Evolutionary conservation across 2,329 filamentous ascomycete species (phyloP).

Genomic region (Salinomyces thailandicus): DNA sequence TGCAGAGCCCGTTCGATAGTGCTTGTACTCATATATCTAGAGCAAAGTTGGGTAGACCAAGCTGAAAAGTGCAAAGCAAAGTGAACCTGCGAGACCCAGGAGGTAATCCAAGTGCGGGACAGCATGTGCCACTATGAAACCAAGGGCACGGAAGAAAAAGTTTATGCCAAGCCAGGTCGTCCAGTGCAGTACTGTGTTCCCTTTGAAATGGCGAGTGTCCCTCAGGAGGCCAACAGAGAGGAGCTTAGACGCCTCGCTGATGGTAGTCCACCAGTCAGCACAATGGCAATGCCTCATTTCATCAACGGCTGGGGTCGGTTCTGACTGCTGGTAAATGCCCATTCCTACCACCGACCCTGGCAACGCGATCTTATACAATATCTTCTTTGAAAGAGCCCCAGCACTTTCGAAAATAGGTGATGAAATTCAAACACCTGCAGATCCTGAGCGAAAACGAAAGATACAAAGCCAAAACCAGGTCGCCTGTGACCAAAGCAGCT

Average conservation of each 20-base stretch:
- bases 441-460: constrained; percentile 48
- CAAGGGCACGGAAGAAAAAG: constrained; percentile 29
- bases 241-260: constrained; percentile 39
- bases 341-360: constrained; percentile 42
- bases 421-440: constrained; percentile 50
- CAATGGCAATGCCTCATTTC: no score
- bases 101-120: constrained; percentile 47
- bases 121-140: constrained; percentile 41
- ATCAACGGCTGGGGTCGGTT: background rate
- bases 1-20: constrained; percentile 30
- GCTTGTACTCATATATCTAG: constrained; percentile 40
- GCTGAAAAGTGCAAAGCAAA: constrained; percentile 42
- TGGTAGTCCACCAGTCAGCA: background rate
- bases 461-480: constrained; percentile 45
- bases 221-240: constrained; percentile 45
- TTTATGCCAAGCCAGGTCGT: constrained; percentile 40
- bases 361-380: constrained; percentile 49
- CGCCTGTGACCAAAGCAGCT: constrained; percentile 47
- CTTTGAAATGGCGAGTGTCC: constrained; percentile 39
- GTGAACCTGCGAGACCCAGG: constrained; percentile 36
- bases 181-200: constrained; percentile 42
- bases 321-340: constrained; percentile 33
- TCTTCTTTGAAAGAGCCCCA: constrained; percentile 48
- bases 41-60: constrained; percentile 38
- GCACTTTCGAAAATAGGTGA: constrained; percentile 51